Percentiles rank a stretch among this genome's conserved stretches.
Evolutionary conservation across 352 stramenopile species (phyloP).

Genomic region (Thraustochytrium striatum): DNA sequence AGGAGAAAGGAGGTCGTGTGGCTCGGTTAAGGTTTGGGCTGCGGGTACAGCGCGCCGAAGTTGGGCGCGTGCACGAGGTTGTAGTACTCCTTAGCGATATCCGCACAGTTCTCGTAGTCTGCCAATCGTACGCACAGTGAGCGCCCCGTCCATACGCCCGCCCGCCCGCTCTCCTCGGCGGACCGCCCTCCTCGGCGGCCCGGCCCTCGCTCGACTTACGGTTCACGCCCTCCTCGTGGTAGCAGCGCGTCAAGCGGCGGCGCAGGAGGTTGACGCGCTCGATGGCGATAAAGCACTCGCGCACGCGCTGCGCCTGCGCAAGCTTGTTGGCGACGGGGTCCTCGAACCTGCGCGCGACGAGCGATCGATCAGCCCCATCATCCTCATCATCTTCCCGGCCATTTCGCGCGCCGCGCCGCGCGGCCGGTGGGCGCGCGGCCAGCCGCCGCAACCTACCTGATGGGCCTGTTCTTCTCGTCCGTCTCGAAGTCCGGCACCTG

Average conservation of each 20-base stretch:
- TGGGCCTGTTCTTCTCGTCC: neutral
- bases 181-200: too few species aligned
- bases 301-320: slow-evolving; percentile 1
- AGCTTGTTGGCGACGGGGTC: slow-evolving; percentile 23
- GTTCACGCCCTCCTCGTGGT: slow-evolving; percentile 29
- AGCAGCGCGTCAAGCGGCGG: neutral
- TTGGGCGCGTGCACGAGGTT: neutral
- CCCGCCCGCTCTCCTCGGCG: too few species aligned
- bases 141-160: too few species aligned
- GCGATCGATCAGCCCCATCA: too few species aligned
- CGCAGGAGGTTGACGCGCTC: slow-evolving; percentile 19
- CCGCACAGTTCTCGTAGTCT: slow-evolving; percentile 39
- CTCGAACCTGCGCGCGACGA: neutral
- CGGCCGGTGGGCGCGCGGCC: too few species aligned
- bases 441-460: too few species aligned
- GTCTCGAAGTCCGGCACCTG: slow-evolving; percentile 2
- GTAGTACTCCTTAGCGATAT: slow-evolving; percentile 15
- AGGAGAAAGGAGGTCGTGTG: neutral
- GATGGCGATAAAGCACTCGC: slow-evolving; percentile 13
- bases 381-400: too few species aligned
- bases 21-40: neutral
- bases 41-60: slow-evolving; percentile 38
- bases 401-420: too few species aligned
- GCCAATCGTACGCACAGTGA: too few species aligned
- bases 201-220: neutral